Evolutionary conservation across 345 rosid species (phyloP).

Genomic region (Corchorus olitorius): DNA sequence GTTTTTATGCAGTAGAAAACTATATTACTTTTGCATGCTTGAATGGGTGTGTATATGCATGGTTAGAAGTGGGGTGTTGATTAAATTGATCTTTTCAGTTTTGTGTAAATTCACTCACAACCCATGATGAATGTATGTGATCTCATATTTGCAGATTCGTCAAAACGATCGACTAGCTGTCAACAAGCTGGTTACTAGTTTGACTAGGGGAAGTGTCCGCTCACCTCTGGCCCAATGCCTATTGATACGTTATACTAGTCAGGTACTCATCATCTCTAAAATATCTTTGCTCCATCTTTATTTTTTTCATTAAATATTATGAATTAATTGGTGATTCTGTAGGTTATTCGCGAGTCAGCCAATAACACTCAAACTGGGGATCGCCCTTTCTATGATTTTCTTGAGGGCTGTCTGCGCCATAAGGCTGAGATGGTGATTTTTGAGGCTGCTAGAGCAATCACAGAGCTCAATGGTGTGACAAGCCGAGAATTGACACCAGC

Average conservation of each 20-base stretch:
- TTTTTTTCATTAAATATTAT: slow-evolving; percentile 9
- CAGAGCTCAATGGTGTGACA: slow-evolving; percentile 92
- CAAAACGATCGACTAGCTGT: slow-evolving; percentile 93
- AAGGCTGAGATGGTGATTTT: slow-evolving; percentile 98
- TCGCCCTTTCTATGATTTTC: slow-evolving; percentile 94
- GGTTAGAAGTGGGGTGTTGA: not conserved
- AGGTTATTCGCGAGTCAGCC: slow-evolving; percentile 91
- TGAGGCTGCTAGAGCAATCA: slow-evolving; percentile 99
- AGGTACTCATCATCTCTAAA: slow-evolving; percentile 47
- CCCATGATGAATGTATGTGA: not conserved
- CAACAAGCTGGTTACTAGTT: slow-evolving; percentile 84
- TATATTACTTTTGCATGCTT: not conserved
- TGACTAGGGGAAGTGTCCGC: slow-evolving; percentile 95
- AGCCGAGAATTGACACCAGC: slow-evolving; percentile 96
- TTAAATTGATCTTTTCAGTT: slow-evolving; percentile 6
- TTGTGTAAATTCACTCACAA: not conserved
- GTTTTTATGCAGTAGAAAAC: not conserved
- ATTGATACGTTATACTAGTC: slow-evolving; percentile 86
- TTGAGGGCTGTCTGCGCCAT: slow-evolving; percentile 95
- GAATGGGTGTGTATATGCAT: not conserved
- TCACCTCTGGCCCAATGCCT: slow-evolving; percentile 98
- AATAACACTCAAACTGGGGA: slow-evolving; percentile 75
- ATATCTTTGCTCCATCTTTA: not conserved
- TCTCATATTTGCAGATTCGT: slow-evolving; percentile 63
- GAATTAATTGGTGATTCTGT: slow-evolving; percentile 24